These are phyloP conservation scores for Termitomyces sp. DNA, from an alignment of 768 basidiomycete genomes.

Conservation along the genomic window DNA sequence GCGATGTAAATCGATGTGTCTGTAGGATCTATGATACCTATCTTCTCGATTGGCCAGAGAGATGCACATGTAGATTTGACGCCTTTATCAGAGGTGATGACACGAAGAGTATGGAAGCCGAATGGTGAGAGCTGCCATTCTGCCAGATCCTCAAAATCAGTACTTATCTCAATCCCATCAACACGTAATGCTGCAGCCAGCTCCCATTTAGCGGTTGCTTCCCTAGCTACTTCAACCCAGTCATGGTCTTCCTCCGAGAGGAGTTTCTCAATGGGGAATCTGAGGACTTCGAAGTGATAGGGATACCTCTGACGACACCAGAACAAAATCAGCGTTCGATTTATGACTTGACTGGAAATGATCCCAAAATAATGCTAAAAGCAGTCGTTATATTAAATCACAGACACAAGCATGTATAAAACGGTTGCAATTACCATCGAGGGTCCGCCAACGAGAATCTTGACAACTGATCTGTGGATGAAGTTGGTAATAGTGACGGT, in stretches of 20 bases:
- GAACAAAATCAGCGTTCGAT: neutral
- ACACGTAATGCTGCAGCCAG: neutral
- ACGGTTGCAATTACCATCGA: neutral
- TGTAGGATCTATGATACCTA: too few relatives aligned
- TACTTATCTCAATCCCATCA: too few relatives aligned
- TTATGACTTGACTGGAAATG: neutral
- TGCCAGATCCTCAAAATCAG: too few relatives aligned
- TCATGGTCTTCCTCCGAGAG: neutral
- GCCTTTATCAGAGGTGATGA: neutral
- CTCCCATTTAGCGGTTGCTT: neutral
- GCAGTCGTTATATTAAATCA: too few relatives aligned
- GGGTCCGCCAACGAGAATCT: neutral
- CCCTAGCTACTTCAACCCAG: neutral
- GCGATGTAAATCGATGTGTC: too few relatives aligned
- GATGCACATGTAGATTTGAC: neutral
- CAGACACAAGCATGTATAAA: neutral
- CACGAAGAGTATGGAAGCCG: too few relatives aligned
- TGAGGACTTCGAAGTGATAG: neutral
- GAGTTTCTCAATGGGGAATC: neutral
- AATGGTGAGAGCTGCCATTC: too few relatives aligned
- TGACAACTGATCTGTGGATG: neutral
- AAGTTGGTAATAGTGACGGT: slow-evolving; percentile 1
- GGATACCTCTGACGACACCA: too few relatives aligned
- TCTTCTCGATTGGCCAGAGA: too few relatives aligned
- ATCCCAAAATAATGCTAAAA: neutral